A percentile compares a stretch with the other conserved stretches of the same genome.
Evolutionary conservation across 2,329 filamentous ascomycete species (phyloP).

Genomic region (Monilinia aucupariae): DNA sequence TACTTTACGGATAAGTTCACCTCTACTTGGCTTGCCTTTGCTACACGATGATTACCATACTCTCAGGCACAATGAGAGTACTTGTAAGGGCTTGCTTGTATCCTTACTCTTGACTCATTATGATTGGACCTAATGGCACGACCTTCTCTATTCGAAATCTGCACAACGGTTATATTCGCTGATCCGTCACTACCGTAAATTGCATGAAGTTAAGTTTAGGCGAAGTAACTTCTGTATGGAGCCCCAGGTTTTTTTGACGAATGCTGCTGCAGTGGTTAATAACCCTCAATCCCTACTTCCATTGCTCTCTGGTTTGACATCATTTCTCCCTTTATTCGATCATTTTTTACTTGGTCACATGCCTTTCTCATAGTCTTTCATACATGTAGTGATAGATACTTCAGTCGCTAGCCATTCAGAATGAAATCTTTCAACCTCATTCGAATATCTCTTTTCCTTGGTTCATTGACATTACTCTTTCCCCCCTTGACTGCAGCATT

Average conservation of each 20-base stretch:
- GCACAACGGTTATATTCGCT: constrained; percentile 2
- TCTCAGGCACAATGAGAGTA: not conserved
- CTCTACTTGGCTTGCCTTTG: not conserved
- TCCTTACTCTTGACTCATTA: not conserved
- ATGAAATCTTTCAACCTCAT: not conserved
- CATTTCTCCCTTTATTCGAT: not conserved
- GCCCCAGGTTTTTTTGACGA: not conserved
- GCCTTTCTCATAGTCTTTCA: not conserved
- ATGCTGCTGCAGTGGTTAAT: not conserved
- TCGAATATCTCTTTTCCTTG: not conserved
- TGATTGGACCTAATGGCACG: not conserved
- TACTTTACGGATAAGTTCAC: constrained; percentile 1
- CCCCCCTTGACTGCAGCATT: constrained; percentile 4
- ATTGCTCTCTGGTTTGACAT: not conserved
- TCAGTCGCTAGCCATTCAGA: not conserved
- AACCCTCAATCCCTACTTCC: not conserved
- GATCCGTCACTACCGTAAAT: not conserved
- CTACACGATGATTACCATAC: not conserved
- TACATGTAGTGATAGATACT: not conserved
- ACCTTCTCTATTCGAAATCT: not conserved
- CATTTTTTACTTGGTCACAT: not conserved
- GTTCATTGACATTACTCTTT: not conserved
- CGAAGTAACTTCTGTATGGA: not conserved
- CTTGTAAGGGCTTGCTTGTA: not conserved
- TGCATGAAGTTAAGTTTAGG: not conserved